Conservation (phyloP, 2,329 filamentous ascomycete genomes). For the Cytospora chrysosperma region DNA sequence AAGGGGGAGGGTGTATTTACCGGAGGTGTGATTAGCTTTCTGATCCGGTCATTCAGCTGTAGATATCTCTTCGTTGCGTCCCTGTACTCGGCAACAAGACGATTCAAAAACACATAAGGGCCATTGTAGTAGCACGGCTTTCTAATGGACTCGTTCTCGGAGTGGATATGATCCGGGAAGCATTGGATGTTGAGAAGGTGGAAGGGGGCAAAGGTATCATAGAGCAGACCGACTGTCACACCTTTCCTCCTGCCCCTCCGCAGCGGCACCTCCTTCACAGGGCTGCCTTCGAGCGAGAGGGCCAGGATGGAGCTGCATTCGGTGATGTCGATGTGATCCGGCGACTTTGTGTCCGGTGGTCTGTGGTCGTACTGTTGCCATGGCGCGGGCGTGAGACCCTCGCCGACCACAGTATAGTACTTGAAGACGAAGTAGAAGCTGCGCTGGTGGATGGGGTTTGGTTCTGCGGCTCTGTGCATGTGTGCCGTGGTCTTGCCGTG, state of each 20-base stretch:
- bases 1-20: slow-evolving; percentile 31
- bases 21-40: slow-evolving; percentile 58
- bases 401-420: slow-evolving; percentile 61
- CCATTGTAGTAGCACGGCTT: slow-evolving; percentile 57
- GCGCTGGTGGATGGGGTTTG: slow-evolving; percentile 47
- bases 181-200: slow-evolving; percentile 59
- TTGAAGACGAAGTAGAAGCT: slow-evolving; percentile 65
- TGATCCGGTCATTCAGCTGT: slow-evolving; percentile 56
- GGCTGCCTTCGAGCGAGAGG: slow-evolving; percentile 53
- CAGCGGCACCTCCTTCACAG: slow-evolving; percentile 49
- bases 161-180: slow-evolving; percentile 58
- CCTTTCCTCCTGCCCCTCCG: slow-evolving; percentile 46
- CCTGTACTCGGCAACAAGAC: slow-evolving; percentile 57
- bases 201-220: slow-evolving; percentile 60
- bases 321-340: slow-evolving; percentile 57
- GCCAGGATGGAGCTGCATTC: slow-evolving; percentile 60
- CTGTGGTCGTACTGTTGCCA: slow-evolving; percentile 58
- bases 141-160: slow-evolving; percentile 52
- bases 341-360: slow-evolving; percentile 37
- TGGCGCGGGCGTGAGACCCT: slow-evolving; percentile 54
- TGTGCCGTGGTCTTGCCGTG: slow-evolving; percentile 46
- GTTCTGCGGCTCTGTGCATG: slow-evolving; percentile 49
- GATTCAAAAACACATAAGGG: slow-evolving; percentile 59
- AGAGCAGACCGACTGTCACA: slow-evolving; percentile 51
- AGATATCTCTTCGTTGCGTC: slow-evolving; percentile 60